phyloP scores from a whole-genome alignment of 108 stramenopile species.

The Nitzschia sp. region DNA sequence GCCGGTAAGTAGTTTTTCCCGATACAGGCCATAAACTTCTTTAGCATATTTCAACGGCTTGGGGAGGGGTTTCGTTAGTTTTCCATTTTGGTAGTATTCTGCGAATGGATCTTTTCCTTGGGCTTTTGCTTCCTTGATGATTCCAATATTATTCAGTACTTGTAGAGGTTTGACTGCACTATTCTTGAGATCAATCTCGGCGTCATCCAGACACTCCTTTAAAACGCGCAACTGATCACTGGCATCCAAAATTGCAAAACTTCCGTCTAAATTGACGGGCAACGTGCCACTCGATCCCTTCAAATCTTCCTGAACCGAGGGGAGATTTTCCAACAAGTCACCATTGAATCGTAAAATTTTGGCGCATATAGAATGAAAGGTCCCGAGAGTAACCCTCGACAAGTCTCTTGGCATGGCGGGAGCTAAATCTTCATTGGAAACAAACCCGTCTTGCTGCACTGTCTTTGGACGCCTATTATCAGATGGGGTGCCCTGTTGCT shows the following conservation, averaged over 20 bases:
- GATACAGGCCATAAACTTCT: constrained; percentile 65
- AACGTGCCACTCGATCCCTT: not conserved
- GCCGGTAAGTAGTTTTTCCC: constrained; percentile 55
- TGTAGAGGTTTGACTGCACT: constrained; percentile 52
- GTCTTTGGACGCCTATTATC: too few relatives aligned
- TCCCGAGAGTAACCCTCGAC: constrained; percentile 70
- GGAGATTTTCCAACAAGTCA: constrained; percentile 43
- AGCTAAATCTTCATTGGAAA: constrained; percentile 18
- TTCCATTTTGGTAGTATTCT: constrained; percentile 1
- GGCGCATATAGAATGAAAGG: constrained; percentile 87
- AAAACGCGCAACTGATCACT: constrained; percentile 68
- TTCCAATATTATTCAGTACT: constrained; percentile 62
- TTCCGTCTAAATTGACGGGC: constrained; percentile 42
- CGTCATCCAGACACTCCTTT: constrained; percentile 60
- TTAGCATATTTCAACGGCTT: constrained; percentile 46
- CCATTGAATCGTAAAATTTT: constrained; percentile 81
- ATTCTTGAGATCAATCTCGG: constrained; percentile 43
- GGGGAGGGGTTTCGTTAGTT: constrained; percentile 25
- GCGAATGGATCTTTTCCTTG: constrained; percentile 37
- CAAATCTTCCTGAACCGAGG: constrained; percentile 50
- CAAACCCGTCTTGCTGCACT: constrained; percentile 29
- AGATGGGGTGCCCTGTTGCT: constrained; percentile 17
- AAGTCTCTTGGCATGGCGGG: constrained; percentile 34
- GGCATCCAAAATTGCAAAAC: constrained; percentile 77
- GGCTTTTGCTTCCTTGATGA: constrained; percentile 31